A percentile compares a stretch with the other conserved stretches of the same genome.
Evolutionary conservation across 495 filamentous ascomycete species (phyloP).

Genomic region (Corynascus novoguineensis): DNA sequence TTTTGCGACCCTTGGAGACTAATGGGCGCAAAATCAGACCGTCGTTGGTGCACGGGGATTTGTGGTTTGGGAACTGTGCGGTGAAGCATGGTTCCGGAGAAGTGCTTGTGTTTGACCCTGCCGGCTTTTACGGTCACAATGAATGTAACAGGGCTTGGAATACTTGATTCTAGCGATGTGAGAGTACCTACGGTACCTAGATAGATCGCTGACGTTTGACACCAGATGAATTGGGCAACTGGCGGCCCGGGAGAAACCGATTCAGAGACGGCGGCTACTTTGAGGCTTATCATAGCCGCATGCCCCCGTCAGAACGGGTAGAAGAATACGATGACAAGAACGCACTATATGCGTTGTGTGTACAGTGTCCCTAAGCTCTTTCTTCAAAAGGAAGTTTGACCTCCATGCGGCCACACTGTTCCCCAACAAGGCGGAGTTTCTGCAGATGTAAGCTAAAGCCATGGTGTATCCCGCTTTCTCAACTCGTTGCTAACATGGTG

Average conservation of each 20-base stretch:
- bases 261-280: constrained; percentile 16
- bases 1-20: constrained; percentile 38
- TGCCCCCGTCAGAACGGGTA: constrained; percentile 15
- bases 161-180: too few species aligned
- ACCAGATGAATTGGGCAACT: constrained; percentile 29
- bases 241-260: constrained; percentile 25
- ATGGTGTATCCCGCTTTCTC: background rate
- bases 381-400: constrained; percentile 15
- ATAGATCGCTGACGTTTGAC: background rate
- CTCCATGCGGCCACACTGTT: constrained; percentile 22
- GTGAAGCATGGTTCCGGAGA: constrained; percentile 38
- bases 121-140: constrained; percentile 46
- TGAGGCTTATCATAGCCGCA: constrained; percentile 18
- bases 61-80: constrained; percentile 42
- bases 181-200: background rate
- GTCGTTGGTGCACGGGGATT: constrained; percentile 44
- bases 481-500: background rate
- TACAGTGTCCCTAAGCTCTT: background rate
- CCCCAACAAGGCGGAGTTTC: constrained; percentile 2
- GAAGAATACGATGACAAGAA: constrained; percentile 27
- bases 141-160: too few species aligned
- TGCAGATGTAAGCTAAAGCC: constrained; percentile 15
- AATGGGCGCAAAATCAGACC: constrained; percentile 39
- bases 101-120: constrained; percentile 43
- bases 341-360: constrained; percentile 9